A percentile compares a stretch with the other conserved stretches of the same genome.
Evolutionary conservation across 164 flowering plant species (phyloP).

Genomic region (Aristolochia californica): DNA sequence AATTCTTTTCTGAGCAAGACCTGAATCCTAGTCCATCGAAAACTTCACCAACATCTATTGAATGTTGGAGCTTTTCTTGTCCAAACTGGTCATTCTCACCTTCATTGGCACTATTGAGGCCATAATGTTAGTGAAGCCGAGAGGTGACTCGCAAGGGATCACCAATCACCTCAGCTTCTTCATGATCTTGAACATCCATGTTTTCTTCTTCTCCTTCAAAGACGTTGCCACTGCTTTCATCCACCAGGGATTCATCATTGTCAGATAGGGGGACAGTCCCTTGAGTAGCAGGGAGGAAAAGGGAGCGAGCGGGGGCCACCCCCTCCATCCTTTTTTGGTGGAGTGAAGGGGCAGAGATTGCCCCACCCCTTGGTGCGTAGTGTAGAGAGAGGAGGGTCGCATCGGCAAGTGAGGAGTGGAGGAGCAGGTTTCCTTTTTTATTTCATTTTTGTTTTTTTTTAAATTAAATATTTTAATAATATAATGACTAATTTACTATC

Average conservation of each 20-base stretch:
- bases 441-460: too few species aligned
- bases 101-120: slow-evolving; percentile 73
- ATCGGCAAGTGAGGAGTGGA: too few species aligned
- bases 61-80: slow-evolving; percentile 72
- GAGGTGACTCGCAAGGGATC: slow-evolving; percentile 35
- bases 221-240: slow-evolving; percentile 75
- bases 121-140: slow-evolving; percentile 55
- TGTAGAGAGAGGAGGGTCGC: too few species aligned
- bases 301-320: too few species aligned
- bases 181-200: slow-evolving; percentile 65
- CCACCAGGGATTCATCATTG: slow-evolving; percentile 62
- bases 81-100: slow-evolving; percentile 50
- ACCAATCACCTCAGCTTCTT: slow-evolving; percentile 60
- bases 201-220: slow-evolving; percentile 73
- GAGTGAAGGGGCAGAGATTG: too few species aligned
- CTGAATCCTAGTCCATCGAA: slow-evolving; percentile 49
- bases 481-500: too few species aligned
- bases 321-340: too few species aligned
- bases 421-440: too few species aligned
- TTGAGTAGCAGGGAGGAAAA: too few species aligned
- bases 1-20: slow-evolving; percentile 44
- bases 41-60: slow-evolving; percentile 53
- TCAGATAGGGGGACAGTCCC: too few species aligned
- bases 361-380: too few species aligned
- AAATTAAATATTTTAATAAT: too few species aligned